These are phyloP conservation scores for Sambucus nigra DNA, from an alignment of 129 eudicot species.

Conservation along the genomic window DNA sequence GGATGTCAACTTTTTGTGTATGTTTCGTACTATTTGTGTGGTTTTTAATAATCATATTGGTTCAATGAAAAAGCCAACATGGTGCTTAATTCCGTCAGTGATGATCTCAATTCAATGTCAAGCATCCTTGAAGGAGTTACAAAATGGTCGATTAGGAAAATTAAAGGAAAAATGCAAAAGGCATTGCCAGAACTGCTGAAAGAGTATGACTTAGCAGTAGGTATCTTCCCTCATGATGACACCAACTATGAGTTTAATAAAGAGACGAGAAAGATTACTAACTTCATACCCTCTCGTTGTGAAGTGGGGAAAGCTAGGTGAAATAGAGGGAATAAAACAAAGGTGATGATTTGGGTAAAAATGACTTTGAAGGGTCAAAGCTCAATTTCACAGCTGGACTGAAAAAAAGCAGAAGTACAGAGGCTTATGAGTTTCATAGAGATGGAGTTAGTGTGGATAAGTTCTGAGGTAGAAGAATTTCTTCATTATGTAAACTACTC, in stretches of 20 bases:
- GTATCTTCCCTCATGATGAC: slow-evolving; percentile 85
- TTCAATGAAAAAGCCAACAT: no score
- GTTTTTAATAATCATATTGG: slow-evolving; percentile 3
- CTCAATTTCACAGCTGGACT: slow-evolving; percentile 67
- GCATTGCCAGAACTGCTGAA: slow-evolving; percentile 70
- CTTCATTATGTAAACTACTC: no score
- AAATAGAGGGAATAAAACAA: slow-evolving; percentile 85
- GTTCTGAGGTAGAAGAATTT: no score
- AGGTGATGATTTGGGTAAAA: slow-evolving; percentile 77
- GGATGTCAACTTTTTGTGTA: background rate
- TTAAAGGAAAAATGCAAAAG: slow-evolving; percentile 87
- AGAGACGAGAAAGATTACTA: slow-evolving; percentile 60
- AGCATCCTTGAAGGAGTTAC: no score
- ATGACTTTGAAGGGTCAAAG: slow-evolving; percentile 68
- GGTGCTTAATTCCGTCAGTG: no score
- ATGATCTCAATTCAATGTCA: no score
- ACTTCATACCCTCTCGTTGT: slow-evolving; percentile 66
- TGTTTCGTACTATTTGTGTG: background rate
- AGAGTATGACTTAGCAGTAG: slow-evolving; percentile 64
- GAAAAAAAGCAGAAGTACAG: slow-evolving; percentile 62
- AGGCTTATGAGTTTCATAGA: slow-evolving; percentile 69
- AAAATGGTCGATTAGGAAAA: no score
- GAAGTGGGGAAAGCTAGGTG: slow-evolving; percentile 86
- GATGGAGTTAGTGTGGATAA: slow-evolving; percentile 61
- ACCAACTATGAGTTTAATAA: slow-evolving; percentile 89